A percentile compares a stretch with the other conserved stretches of the same genome.
These are phyloP conservation scores for Posidonia australis DNA, from an alignment of 106 monocot species.

Conservation along the genomic window DNA sequence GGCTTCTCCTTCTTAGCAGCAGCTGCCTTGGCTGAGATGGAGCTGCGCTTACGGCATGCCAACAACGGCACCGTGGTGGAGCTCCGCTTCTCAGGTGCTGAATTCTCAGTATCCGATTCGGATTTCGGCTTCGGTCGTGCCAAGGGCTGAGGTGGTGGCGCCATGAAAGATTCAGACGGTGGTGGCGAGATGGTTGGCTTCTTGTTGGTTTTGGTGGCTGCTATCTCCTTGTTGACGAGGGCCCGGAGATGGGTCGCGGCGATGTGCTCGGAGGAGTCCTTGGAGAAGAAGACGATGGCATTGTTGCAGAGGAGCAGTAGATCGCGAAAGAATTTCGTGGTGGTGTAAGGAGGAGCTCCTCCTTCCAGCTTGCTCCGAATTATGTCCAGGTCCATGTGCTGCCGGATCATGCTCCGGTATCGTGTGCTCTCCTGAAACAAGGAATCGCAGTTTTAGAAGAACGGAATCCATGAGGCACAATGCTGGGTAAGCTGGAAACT, in stretches of 20 bases:
- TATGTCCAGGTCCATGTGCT: slow-evolving; percentile 73
- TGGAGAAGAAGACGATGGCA: slow-evolving; percentile 69
- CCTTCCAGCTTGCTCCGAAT: slow-evolving; percentile 34
- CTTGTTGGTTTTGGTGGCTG: neutral
- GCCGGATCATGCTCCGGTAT: slow-evolving; percentile 44
- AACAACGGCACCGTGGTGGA: slow-evolving; percentile 14
- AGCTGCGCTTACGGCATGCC: slow-evolving; percentile 42
- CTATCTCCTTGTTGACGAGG: slow-evolving; percentile 30
- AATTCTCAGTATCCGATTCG: neutral
- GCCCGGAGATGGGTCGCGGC: slow-evolving; percentile 43
- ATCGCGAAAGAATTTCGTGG: slow-evolving; percentile 53
- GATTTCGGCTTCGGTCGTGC: neutral
- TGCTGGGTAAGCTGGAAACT: no score
- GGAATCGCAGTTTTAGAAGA: neutral
- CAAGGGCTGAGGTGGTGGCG: neutral
- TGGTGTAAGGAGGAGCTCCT: slow-evolving; percentile 15
- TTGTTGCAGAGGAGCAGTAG: slow-evolving; percentile 73
- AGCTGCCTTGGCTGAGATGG: slow-evolving; percentile 19
- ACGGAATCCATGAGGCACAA: no score
- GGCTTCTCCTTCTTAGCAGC: slow-evolving; percentile 7
- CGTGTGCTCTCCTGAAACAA: slow-evolving; percentile 32
- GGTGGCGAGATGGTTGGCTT: neutral
- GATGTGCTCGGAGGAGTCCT: slow-evolving; percentile 25
- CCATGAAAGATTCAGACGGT: neutral
- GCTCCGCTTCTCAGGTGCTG: neutral